Conservation (phyloP, 2,329 filamentous ascomycete species). For the Tolypocladium amazonense region DNA sequence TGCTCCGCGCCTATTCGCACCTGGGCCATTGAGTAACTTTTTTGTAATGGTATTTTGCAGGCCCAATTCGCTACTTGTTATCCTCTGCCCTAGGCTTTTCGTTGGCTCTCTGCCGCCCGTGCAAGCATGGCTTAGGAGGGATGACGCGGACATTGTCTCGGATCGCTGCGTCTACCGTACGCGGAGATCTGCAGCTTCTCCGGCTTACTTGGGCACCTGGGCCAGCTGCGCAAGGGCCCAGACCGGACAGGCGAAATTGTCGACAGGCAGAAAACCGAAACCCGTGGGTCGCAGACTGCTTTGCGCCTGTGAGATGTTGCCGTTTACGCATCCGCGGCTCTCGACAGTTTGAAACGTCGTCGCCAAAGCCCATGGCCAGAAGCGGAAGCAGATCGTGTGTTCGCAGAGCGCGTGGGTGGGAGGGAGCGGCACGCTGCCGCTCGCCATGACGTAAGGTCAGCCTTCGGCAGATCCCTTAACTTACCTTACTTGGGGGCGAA, state of each 20-base stretch:
- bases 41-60: background rate
- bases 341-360: background rate
- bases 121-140: background rate
- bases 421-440: background rate
- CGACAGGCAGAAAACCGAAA: too few relatives aligned
- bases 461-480: background rate
- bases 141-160: background rate
- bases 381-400: conserved; percentile 1
- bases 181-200: background rate
- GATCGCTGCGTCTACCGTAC: background rate
- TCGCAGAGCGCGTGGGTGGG: too few relatives aligned
- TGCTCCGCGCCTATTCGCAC: too few relatives aligned
- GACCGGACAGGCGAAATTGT: background rate
- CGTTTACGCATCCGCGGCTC: too few relatives aligned
- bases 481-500: background rate
- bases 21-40: too few relatives aligned
- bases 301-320: too few relatives aligned
- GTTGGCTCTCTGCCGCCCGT: background rate
- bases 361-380: background rate
- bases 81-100: too few relatives aligned
- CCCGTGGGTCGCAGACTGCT: too few relatives aligned
- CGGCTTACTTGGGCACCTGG: background rate
- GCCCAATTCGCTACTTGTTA: background rate
- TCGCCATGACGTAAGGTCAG: background rate
- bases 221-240: too few relatives aligned